phyloP scores from a whole-genome alignment of 805 yeast genomes.

The Lipomyces oligophaga region DNA sequence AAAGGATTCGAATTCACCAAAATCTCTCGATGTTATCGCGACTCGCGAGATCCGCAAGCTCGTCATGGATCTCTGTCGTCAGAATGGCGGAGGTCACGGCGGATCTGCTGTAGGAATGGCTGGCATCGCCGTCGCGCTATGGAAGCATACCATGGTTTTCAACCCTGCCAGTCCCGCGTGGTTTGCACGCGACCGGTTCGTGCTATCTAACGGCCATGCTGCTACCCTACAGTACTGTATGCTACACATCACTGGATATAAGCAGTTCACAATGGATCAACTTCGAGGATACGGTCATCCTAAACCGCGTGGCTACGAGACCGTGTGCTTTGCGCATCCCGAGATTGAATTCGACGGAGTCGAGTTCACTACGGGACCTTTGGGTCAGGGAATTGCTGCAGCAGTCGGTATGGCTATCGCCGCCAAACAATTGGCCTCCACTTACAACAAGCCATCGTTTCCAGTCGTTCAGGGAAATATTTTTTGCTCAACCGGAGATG shows the following conservation, averaged over 20 bases:
- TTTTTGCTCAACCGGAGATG: slow-evolving; percentile 42
- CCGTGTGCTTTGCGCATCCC: slow-evolving; percentile 43
- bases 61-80: slow-evolving; percentile 30
- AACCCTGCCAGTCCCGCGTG: slow-evolving; percentile 37
- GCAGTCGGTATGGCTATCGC: slow-evolving; percentile 44
- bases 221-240: slow-evolving; percentile 38
- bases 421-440: slow-evolving; percentile 37
- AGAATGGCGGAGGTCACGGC: slow-evolving; percentile 39
- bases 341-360: slow-evolving; percentile 40
- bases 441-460: slow-evolving; percentile 38
- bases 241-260: slow-evolving; percentile 40
- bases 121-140: slow-evolving; percentile 41
- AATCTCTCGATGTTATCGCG: slow-evolving; percentile 5
- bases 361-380: slow-evolving; percentile 44
- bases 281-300: slow-evolving; percentile 39
- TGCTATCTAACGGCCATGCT: slow-evolving; percentile 42
- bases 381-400: slow-evolving; percentile 44
- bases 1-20: too few relatives aligned
- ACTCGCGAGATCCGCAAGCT: slow-evolving; percentile 23
- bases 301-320: slow-evolving; percentile 15
- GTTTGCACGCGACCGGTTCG: slow-evolving; percentile 41
- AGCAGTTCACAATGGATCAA: slow-evolving; percentile 38
- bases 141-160: slow-evolving; percentile 38
- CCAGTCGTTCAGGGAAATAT: slow-evolving; percentile 35
- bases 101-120: slow-evolving; percentile 46